Percentiles rank a stretch among this genome's conserved stretches.
phyloP scores from a whole-genome alignment of 2,329 filamentous ascomycete genomes.

The Colletotrichum neosansevieriae region DNA sequence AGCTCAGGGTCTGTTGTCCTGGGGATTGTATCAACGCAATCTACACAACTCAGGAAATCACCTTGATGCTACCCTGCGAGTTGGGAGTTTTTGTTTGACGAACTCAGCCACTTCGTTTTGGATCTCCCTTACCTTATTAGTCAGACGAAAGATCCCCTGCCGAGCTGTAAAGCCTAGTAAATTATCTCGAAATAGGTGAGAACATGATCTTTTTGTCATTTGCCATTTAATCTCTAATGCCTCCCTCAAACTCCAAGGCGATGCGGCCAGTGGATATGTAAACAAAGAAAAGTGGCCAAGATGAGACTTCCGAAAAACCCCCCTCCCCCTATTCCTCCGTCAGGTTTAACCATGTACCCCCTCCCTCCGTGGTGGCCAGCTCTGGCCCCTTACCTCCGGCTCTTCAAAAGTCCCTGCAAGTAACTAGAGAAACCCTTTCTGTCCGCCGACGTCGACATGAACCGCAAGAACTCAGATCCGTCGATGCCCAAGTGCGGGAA shows the following conservation, averaged over 20 bases:
- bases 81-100: no score
- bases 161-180: not conserved
- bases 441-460: conserved; percentile 69
- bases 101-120: no score
- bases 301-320: conserved; percentile 24
- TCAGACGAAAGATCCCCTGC: no score
- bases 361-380: conserved; percentile 26
- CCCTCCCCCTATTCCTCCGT: conserved; percentile 7
- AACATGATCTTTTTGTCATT: conserved; percentile 39
- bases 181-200: not conserved
- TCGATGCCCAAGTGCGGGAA: conserved; percentile 75
- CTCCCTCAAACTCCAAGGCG: conserved; percentile 41
- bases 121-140: no score
- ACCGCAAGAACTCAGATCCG: conserved; percentile 69
- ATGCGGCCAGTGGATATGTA: conserved; percentile 41
- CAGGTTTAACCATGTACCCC: conserved; percentile 1
- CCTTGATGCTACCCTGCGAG: no score
- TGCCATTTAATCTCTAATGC: conserved; percentile 41
- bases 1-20: no score
- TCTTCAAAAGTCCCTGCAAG: conserved; percentile 68
- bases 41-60: no score
- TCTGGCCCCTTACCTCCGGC: conserved; percentile 45
- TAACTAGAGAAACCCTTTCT: conserved; percentile 74
- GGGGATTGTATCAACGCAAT: no score
- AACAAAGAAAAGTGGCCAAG: conserved; percentile 41